Evolutionary conservation across 2,329 filamentous ascomycete genomes (phyloP).

Genomic region (Pseudocercospora eumusae): DNA sequence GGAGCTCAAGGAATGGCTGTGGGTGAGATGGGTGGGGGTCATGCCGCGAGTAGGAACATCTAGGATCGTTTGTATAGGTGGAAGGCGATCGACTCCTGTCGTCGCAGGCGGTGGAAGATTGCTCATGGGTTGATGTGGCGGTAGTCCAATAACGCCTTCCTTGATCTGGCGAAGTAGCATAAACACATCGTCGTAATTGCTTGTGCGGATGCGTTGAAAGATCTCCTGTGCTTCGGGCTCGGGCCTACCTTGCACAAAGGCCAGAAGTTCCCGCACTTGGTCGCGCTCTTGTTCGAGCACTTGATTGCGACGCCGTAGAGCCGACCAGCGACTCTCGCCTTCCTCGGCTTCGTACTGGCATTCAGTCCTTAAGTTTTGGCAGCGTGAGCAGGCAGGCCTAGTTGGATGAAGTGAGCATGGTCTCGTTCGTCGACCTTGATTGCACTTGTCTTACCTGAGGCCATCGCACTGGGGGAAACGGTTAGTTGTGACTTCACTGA

Average conservation of each 20-base stretch:
- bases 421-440: neutral
- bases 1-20: constrained; percentile 29
- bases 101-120: constrained; percentile 7
- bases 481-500: constrained; percentile 15
- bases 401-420: constrained; percentile 11
- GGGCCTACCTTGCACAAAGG: constrained; percentile 32
- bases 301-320: constrained; percentile 37
- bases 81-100: constrained; percentile 25
- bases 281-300: constrained; percentile 37
- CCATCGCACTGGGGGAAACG: constrained; percentile 31
- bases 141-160: constrained; percentile 22
- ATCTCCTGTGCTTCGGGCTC: constrained; percentile 36
- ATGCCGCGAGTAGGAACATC: constrained; percentile 21
- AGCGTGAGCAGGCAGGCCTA: constrained; percentile 38
- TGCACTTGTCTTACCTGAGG: constrained; percentile 26
- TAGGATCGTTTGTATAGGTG: constrained; percentile 29
- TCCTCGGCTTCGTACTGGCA: constrained; percentile 40
- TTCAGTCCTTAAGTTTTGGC: constrained; percentile 35
- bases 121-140: constrained; percentile 14
- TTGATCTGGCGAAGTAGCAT: constrained; percentile 28
- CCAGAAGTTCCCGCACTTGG: constrained; percentile 35
- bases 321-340: constrained; percentile 40
- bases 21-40: constrained; percentile 19
- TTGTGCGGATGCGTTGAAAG: constrained; percentile 35
- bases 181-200: constrained; percentile 30